Evolutionary conservation across 768 basidiomycete genomes (phyloP), one percentile per base, ranked within the genome.

Genomic region (Pholiota conissans): DNA sequence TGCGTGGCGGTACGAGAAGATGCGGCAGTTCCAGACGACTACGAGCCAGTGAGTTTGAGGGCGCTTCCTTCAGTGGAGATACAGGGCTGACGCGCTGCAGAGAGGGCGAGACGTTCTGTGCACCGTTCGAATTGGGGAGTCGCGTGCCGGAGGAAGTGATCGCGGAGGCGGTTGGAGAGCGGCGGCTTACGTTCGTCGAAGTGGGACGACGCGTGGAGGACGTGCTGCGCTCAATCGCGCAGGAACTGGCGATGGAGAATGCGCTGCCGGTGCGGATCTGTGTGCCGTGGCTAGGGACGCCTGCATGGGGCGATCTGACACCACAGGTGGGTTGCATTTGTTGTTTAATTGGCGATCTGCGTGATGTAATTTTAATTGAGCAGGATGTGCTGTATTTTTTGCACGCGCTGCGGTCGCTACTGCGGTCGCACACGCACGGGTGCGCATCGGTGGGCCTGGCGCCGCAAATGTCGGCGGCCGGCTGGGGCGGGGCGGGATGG

Each of bases 1-100:
- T 65, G 97, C 97, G 28, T 99, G 97, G 92, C 83, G 97, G 67
- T 99, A 99, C 72, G 93, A 93, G 66, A 82, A 87, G 56, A 91
- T 98, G 91, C 91, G 89, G 74, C 87, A 80, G 73, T 96, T 97
- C 70, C 84, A 92, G 74, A 97, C 95, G 3, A 93, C 92, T 2
- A 86, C 94, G 53, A 26, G 20, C 42, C 40, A 40, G 53, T 54
- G 53, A 54, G 53, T 54, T 3, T 32, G 30, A 32, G 7, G 27
- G 22, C n/a, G 18, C 42, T 45, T 29, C 29, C 27, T 40, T 26
- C 37, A 34, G 24, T 50, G n/a, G 39, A 20, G 52, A 39, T 42
- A 37, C 42, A 53, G 18, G 49, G 54, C 47, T 45, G 48, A 40
- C 57, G 14, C 50, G 46, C 35, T 48, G 27, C 61, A 86, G 84